Evolutionary conservation across 495 filamentous ascomycete species (phyloP).

Genomic region (Penicillium desertorum): DNA sequence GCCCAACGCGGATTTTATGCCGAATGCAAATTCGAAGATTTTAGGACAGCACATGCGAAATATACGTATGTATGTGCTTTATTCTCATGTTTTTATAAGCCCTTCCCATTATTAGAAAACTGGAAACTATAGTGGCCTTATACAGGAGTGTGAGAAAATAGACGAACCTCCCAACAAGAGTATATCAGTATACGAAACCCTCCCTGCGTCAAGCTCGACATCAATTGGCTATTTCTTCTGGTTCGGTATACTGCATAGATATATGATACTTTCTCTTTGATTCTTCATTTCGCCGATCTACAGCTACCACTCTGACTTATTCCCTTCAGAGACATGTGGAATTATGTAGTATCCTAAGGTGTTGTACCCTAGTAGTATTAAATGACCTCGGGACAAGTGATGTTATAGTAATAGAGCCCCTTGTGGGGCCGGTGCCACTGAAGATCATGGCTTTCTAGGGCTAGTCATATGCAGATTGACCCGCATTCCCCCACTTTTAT

Average conservation of each 20-base stretch:
- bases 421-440: background rate
- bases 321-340: background rate
- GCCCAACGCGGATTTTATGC: background rate
- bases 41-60: background rate
- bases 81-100: background rate
- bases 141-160: too few species aligned
- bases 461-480: background rate
- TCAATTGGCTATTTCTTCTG: too few species aligned
- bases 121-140: too few species aligned
- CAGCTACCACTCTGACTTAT: too few species aligned
- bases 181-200: too few species aligned
- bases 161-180: too few species aligned
- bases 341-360: background rate
- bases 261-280: too few species aligned
- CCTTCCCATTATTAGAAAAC: background rate
- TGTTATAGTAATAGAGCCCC: background rate
- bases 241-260: too few species aligned
- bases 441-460: background rate
- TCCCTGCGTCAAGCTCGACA: too few species aligned
- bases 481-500: background rate
- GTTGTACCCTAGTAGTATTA: too few species aligned
- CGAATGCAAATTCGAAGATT: background rate
- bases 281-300: too few species aligned
- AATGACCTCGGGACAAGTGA: too few species aligned
- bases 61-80: background rate